phyloP scores from a whole-genome alignment of 2,329 filamentous ascomycete genomes.

The Fusarium nelsonii region DNA sequence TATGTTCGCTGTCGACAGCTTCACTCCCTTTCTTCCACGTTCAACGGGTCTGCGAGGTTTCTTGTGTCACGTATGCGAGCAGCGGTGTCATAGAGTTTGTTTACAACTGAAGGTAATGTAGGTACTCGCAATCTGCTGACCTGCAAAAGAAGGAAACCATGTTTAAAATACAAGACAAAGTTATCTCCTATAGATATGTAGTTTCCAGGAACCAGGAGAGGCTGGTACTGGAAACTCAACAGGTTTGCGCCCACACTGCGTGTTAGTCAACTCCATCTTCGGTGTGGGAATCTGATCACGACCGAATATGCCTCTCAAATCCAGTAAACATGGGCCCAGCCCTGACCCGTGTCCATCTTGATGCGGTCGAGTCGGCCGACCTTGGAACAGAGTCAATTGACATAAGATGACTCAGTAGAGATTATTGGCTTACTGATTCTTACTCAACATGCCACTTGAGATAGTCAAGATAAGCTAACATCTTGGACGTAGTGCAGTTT shows the following conservation, averaged over 20 bases:
- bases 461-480: conserved; percentile 19
- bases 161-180: background rate
- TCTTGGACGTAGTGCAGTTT: background rate
- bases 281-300: background rate
- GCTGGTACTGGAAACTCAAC: background rate
- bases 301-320: background rate
- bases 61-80: background rate
- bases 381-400: background rate
- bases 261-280: background rate
- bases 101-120: background rate
- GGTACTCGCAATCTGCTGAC: background rate
- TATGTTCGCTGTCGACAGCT: background rate
- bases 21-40: background rate
- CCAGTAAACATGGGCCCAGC: background rate
- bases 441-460: conserved; percentile 12
- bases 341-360: background rate
- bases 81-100: background rate
- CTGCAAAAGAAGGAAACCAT: background rate
- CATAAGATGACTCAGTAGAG: background rate
- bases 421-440: conserved; percentile 32
- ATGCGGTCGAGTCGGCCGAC: background rate
- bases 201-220: background rate
- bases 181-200: too few relatives aligned
- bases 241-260: background rate
- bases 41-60: background rate